Conservation (phyloP, 2,329 filamentous ascomycete genomes). For the Calycina herbarum region DNA sequence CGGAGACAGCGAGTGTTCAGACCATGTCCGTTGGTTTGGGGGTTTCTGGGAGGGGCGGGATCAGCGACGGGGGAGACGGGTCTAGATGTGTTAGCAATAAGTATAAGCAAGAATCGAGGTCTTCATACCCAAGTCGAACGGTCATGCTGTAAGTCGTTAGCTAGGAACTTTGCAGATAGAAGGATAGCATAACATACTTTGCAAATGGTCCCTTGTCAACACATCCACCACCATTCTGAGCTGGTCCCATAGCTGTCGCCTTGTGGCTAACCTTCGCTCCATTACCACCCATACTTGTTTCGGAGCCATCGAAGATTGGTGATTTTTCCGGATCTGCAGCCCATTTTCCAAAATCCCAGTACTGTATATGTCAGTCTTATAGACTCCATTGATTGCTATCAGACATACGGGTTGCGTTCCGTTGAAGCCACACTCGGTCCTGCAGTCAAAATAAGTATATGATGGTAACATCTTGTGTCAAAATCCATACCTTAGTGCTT, state of each 20-base stretch:
- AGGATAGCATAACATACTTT: constrained; percentile 31
- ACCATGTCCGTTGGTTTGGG: constrained; percentile 33
- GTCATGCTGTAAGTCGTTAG: constrained; percentile 30
- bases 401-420: constrained; percentile 42
- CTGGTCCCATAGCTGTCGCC: constrained; percentile 38
- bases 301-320: constrained; percentile 56
- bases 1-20: constrained; percentile 45
- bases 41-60: constrained; percentile 35
- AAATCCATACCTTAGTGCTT: constrained; percentile 34
- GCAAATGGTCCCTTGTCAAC: constrained; percentile 48
- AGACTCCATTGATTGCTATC: constrained; percentile 38
- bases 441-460: not conserved
- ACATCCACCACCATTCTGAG: constrained; percentile 53
- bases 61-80: constrained; percentile 25
- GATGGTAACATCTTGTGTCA: too few species aligned
- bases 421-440: constrained; percentile 44
- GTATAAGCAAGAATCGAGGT: constrained; percentile 20
- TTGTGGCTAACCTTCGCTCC: constrained; percentile 39
- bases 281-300: constrained; percentile 50
- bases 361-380: constrained; percentile 33
- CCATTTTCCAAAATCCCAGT: constrained; percentile 50
- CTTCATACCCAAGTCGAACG: constrained; percentile 46
- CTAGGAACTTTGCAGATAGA: not conserved
- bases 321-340: constrained; percentile 47
- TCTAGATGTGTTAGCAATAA: constrained; percentile 13